These are phyloP conservation scores for Pseudogymnoascus sp. DNA, from an alignment of 2,329 filamentous ascomycete species.

Conservation along the genomic window DNA sequence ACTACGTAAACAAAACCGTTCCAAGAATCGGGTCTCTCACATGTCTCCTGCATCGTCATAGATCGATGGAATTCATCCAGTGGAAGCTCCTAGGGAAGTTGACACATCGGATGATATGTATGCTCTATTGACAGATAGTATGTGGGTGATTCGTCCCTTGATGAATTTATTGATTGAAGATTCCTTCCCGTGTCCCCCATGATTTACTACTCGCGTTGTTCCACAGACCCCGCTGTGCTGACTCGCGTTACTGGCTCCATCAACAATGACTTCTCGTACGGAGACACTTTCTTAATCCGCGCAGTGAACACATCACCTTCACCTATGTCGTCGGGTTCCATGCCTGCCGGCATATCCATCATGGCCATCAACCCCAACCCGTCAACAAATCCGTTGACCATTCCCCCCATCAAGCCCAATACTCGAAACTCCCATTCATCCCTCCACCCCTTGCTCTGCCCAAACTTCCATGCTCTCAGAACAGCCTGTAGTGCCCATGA, in stretches of 20 bases:
- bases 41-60: not conserved
- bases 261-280: constrained; percentile 4
- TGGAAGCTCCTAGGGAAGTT: not conserved
- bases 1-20: constrained; percentile 3
- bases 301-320: constrained; percentile 6
- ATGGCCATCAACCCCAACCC: not conserved
- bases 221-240: constrained; percentile 6
- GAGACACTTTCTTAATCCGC: constrained; percentile 1
- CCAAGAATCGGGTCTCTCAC: constrained; percentile 2
- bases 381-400: constrained; percentile 1
- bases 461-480: constrained; percentile 49
- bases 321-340: not conserved
- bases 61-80: not conserved
- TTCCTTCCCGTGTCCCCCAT: not conserved
- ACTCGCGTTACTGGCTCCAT: not conserved
- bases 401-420: not conserved
- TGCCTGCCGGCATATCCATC: constrained; percentile 2
- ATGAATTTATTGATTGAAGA: constrained; percentile 2
- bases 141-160: not conserved
- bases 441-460: not conserved
- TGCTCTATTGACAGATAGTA: not conserved
- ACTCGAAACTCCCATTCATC: constrained; percentile 3
- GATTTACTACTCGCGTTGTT: not conserved
- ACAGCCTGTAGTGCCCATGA: constrained; percentile 53
- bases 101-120: constrained; percentile 5